Percentiles rank a stretch among this genome's conserved stretches.
phyloP scores from a whole-genome alignment of 2,329 filamentous ascomycete genomes.

The Aspergillus ruber region DNA sequence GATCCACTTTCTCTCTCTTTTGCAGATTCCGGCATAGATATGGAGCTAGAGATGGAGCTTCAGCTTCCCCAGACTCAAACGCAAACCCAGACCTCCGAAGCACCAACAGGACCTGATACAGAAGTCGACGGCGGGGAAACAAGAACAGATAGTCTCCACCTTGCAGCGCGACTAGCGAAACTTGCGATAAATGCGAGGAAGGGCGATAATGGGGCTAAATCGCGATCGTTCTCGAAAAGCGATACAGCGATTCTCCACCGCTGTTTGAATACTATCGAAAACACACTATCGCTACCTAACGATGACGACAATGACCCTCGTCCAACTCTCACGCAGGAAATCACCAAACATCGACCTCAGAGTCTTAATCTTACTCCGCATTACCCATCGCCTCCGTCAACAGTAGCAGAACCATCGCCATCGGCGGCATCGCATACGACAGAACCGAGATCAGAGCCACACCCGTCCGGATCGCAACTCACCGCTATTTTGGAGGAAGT shows the following conservation, averaged over 20 bases:
- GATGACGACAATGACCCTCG: conserved; percentile 11
- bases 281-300: conserved; percentile 9
- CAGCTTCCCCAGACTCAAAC: neutral
- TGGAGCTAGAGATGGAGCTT: neutral
- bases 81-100: conserved; percentile 5
- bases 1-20: conserved; percentile 2
- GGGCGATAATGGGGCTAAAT: conserved; percentile 1
- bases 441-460: conserved; percentile 2
- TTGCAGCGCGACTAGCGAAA: neutral
- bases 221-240: conserved; percentile 15
- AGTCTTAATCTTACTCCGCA: neutral
- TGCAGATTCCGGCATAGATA: neutral
- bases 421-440: neutral
- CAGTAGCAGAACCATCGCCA: neutral
- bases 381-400: neutral
- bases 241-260: conserved; percentile 26
- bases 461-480: conserved; percentile 12
- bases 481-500: conserved; percentile 19
- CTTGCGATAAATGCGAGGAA: conserved; percentile 12
- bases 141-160: neutral
- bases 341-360: conserved; percentile 12
- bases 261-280: conserved; percentile 35
- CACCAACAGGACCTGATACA: neutral
- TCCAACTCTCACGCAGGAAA: conserved; percentile 13
- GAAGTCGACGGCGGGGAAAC: neutral